phyloP scores from a whole-genome alignment of 129 eudicot species.

The Tanacetum coccineum region DNA sequence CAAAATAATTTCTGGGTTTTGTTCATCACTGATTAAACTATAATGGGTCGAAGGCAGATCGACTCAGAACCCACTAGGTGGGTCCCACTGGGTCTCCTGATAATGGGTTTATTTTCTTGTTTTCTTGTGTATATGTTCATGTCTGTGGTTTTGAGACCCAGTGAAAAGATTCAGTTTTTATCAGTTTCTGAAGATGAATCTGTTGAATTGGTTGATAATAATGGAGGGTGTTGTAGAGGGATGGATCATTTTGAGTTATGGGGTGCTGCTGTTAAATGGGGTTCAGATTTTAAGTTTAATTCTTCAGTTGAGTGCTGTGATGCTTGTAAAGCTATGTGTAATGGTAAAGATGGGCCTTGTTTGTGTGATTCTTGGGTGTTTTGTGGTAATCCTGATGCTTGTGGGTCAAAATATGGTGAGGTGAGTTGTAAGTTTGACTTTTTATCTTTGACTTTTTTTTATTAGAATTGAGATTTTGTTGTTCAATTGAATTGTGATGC shows the following conservation, averaged over 20 bases:
- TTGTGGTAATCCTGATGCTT: slow-evolving; percentile 64
- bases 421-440: slow-evolving; percentile 46
- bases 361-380: slow-evolving; percentile 97
- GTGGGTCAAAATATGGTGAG: slow-evolving; percentile 88
- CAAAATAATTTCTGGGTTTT: slow-evolving; percentile 41
- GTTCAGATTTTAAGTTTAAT: slow-evolving; percentile 71
- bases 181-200: slow-evolving; percentile 24
- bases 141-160: slow-evolving; percentile 47
- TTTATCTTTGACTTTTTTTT: slow-evolving; percentile 12
- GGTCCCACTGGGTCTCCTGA: slow-evolving; percentile 46
- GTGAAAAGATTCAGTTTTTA: slow-evolving; percentile 3
- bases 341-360: slow-evolving; percentile 77
- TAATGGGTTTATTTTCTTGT: slow-evolving; percentile 64
- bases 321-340: slow-evolving; percentile 84
- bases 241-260: slow-evolving; percentile 71
- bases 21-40: slow-evolving; percentile 30
- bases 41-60: slow-evolving; percentile 74
- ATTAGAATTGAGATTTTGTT: slow-evolving; percentile 8
- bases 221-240: slow-evolving; percentile 81
- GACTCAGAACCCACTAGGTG: slow-evolving; percentile 56
- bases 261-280: slow-evolving; percentile 97
- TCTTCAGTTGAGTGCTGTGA: slow-evolving; percentile 71
- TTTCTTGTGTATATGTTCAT: slow-evolving; percentile 51
- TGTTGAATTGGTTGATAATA: slow-evolving; percentile 20
- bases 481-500: slow-evolving; percentile 3